Evolutionary conservation across 1,284 basidiomycete species (phyloP).

Genomic region (Ganoderma meredithae): DNA sequence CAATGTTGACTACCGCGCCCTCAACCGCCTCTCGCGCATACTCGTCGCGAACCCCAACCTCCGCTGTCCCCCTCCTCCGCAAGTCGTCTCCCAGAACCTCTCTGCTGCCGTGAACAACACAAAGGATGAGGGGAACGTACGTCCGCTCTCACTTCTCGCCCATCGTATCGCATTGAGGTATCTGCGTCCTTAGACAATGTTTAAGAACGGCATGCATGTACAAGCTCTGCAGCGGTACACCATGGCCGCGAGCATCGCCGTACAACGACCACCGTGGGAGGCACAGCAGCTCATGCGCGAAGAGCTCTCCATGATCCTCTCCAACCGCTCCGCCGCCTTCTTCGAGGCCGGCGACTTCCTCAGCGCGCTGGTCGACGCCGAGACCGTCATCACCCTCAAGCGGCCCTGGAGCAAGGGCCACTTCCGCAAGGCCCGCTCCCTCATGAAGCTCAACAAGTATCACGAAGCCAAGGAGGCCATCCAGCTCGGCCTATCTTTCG

Average conservation of each 20-base stretch:
- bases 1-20: conserved; percentile 69
- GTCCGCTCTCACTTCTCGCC: conserved; percentile 36
- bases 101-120: conserved; percentile 75
- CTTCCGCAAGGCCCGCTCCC: conserved; percentile 90
- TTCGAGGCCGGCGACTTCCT: conserved; percentile 81
- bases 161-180: neutral
- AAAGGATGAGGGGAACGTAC: conserved; percentile 92
- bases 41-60: conserved; percentile 75
- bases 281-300: conserved; percentile 83
- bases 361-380: conserved; percentile 89
- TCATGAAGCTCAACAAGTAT: conserved; percentile 76
- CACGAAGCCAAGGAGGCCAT: conserved; percentile 87
- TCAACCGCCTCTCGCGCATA: conserved; percentile 79
- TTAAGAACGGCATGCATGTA: conserved; percentile 78
- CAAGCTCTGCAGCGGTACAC: conserved; percentile 87
- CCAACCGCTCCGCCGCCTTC: conserved; percentile 91
- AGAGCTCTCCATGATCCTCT: conserved; percentile 88
- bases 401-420: conserved; percentile 95
- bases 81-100: conserved; percentile 78
- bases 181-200: conserved; percentile 62
- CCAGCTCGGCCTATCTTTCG: conserved; percentile 87
- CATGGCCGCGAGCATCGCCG: conserved; percentile 82
- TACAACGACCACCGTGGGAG: conserved; percentile 92
- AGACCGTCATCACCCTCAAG: conserved; percentile 87
- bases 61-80: conserved; percentile 83